Evolutionary conservation across 140 eudicot genomes (phyloP).

Genomic region (Oenanthe javanica): DNA sequence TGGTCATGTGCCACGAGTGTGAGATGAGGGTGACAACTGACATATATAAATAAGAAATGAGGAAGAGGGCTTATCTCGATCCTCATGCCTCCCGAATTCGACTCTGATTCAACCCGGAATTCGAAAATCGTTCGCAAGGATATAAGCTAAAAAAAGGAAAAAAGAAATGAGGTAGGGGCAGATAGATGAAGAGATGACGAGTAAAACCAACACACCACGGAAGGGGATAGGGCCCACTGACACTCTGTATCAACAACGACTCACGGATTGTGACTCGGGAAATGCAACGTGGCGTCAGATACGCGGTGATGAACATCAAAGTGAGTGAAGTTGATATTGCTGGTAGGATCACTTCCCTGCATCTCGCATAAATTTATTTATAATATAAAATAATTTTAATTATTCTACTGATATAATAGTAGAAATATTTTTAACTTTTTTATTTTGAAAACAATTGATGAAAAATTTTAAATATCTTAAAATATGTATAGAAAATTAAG

Average conservation of each 20-base stretch:
- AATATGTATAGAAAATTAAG: too few species aligned
- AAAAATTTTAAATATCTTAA: too few species aligned
- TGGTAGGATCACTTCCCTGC: not conserved
- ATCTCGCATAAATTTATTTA: too few species aligned
- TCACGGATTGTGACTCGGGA: not conserved
- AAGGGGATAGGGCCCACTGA: not conserved
- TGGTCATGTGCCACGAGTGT: not conserved
- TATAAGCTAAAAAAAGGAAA: too few species aligned
- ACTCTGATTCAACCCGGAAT: too few species aligned
- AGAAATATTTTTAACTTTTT: too few species aligned
- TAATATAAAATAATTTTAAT: too few species aligned
- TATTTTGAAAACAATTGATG: too few species aligned
- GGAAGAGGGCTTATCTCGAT: too few species aligned
- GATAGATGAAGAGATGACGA: not conserved
- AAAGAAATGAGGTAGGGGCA: not conserved
- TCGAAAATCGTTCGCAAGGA: too few species aligned
- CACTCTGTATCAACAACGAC: not conserved
- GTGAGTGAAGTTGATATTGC: not conserved
- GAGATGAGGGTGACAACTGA: not conserved
- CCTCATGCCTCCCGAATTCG: too few species aligned
- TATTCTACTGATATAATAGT: too few species aligned
- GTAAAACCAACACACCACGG: constrained; percentile 2
- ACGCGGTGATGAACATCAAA: constrained; percentile 1
- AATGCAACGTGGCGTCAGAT: constrained; percentile 4
- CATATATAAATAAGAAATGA: not conserved